A percentile compares a stretch with the other conserved stretches of the same genome.
phyloP scores from a whole-genome alignment of 352 stramenopile species.

The Pythium volutum region DNA sequence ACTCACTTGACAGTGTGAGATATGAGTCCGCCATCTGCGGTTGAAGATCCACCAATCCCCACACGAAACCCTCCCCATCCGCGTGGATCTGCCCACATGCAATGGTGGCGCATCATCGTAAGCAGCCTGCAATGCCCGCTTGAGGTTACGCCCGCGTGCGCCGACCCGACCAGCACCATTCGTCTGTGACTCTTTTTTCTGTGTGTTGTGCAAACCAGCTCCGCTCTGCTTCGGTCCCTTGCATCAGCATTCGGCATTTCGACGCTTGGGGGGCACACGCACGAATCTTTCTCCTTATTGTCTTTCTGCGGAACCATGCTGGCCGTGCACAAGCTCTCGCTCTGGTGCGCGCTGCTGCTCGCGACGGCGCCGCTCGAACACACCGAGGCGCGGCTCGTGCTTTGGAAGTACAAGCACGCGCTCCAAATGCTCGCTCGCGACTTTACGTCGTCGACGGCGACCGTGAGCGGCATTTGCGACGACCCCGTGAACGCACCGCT shows the following conservation, averaged over 20 bases:
- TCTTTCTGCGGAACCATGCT: too few relatives aligned
- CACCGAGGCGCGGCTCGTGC: slow-evolving; percentile 2
- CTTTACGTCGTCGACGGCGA: background rate
- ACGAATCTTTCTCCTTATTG: too few relatives aligned
- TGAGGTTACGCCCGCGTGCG: background rate
- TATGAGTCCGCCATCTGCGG: background rate
- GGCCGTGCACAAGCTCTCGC: background rate
- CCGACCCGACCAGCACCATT: background rate
- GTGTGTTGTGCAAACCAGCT: too few relatives aligned
- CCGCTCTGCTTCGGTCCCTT: too few relatives aligned
- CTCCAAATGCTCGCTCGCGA: background rate
- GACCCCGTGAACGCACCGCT: slow-evolving; percentile 35
- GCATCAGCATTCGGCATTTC: background rate
- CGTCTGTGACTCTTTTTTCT: background rate
- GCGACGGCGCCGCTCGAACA: background rate
- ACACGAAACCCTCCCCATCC: background rate
- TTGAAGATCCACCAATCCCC: background rate
- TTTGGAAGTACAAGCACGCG: slow-evolving; percentile 3
- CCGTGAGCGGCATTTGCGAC: slow-evolving; percentile 45
- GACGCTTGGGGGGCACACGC: background rate
- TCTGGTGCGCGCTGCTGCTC: background rate
- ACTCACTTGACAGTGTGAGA: background rate
- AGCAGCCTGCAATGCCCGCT: background rate
- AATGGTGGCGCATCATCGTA: background rate
- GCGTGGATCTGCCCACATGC: too few relatives aligned